phyloP scores from a whole-genome alignment of 176 grass and related monocot genomes.

The Microstegium vimineum region DNA sequence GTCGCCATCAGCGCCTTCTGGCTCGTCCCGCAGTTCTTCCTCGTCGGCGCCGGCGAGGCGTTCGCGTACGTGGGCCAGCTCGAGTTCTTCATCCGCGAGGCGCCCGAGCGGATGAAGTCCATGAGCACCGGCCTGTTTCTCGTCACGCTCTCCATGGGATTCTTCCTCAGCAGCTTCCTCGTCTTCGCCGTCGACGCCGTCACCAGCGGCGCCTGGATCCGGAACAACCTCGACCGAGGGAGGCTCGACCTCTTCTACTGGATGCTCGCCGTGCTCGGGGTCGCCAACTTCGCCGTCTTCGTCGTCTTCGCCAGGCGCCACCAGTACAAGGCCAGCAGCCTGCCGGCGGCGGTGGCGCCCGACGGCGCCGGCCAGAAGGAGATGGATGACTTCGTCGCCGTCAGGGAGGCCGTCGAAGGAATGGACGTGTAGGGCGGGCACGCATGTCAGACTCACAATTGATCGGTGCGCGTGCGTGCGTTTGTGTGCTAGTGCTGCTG shows the following conservation, averaged over 20 bases:
- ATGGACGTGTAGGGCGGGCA: constrained; percentile 51
- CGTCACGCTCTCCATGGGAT: constrained; percentile 56
- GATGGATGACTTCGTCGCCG: constrained; percentile 35
- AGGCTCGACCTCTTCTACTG: constrained; percentile 67
- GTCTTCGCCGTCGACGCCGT: constrained; percentile 37
- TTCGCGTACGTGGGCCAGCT: constrained; percentile 79
- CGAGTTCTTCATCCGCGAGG: constrained; percentile 77
- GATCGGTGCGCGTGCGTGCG: neutral
- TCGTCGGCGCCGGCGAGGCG: constrained; percentile 64
- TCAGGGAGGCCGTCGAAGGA: constrained; percentile 47
- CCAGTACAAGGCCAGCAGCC: constrained; percentile 45
- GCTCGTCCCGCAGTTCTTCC: constrained; percentile 75
- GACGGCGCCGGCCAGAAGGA: constrained; percentile 19
- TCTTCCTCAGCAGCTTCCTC: constrained; percentile 71
- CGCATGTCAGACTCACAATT: neutral
- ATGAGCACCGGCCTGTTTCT: constrained; percentile 69
- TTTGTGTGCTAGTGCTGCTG: neutral
- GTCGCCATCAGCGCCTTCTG: constrained; percentile 45
- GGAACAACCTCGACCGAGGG: constrained; percentile 48
- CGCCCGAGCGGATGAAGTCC: constrained; percentile 65
- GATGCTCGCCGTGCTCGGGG: constrained; percentile 62
- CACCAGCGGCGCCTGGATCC: constrained; percentile 45
- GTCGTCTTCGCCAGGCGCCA: constrained; percentile 42
- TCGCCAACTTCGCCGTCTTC: constrained; percentile 53
- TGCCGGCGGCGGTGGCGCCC: constrained; percentile 11